Evolutionary conservation across 495 filamentous ascomycete species (phyloP).

Genomic region (Xylaria telfairii): DNA sequence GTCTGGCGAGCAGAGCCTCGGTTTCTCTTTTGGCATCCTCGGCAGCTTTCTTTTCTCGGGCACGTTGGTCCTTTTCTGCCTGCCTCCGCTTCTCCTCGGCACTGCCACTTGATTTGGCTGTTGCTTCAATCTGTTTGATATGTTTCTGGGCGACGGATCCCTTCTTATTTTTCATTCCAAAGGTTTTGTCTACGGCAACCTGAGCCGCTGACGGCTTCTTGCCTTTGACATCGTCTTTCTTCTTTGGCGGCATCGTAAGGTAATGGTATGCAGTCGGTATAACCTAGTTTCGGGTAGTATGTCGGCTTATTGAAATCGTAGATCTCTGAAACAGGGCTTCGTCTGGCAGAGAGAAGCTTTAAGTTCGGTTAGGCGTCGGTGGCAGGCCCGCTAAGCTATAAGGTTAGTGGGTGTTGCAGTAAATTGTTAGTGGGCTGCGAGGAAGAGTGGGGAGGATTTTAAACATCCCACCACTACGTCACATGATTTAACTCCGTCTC

Average conservation of each 20-base stretch:
- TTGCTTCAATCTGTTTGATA: constrained; percentile 79
- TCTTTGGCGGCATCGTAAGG: constrained; percentile 89
- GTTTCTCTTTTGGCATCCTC: constrained; percentile 81
- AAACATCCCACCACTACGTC: constrained; percentile 25
- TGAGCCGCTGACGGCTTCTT: constrained; percentile 73
- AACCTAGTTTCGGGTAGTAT: neutral
- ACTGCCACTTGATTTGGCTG: constrained; percentile 71
- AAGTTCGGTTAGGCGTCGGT: neutral
- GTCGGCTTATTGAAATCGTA: neutral
- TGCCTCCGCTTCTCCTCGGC: constrained; percentile 87
- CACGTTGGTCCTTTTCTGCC: constrained; percentile 83
- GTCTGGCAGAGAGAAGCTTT: neutral
- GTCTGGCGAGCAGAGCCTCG: constrained; percentile 86
- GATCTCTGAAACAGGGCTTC: neutral
- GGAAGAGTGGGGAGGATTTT: constrained; percentile 13
- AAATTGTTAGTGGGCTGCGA: constrained; percentile 22
- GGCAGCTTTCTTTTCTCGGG: constrained; percentile 82
- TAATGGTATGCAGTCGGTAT: neutral
- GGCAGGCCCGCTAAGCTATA: constrained; percentile 15
- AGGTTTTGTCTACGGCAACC: constrained; percentile 90
- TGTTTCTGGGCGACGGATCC: constrained; percentile 85
- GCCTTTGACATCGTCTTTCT: constrained; percentile 63
- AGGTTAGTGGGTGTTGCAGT: constrained; percentile 16
- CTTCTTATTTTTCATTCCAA: constrained; percentile 99
- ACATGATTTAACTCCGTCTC: constrained; percentile 16